These are phyloP conservation scores for Pachysandra terminalis DNA, from an alignment of 164 flowering plant genomes.

Conservation along the genomic window DNA sequence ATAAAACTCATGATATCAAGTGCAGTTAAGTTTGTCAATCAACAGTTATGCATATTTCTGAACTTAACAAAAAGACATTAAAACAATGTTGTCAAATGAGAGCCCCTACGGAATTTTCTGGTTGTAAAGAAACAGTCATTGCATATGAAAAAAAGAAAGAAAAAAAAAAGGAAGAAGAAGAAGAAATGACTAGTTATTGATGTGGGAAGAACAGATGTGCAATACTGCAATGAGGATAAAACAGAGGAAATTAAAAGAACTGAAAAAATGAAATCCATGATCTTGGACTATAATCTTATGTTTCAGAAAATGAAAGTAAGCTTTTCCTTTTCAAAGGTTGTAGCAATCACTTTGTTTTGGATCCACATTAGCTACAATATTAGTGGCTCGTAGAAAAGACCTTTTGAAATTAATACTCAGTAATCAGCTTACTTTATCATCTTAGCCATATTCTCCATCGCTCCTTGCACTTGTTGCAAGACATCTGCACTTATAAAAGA, in stretches of 20 bases:
- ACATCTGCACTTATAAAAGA: constrained; percentile 41
- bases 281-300: background rate
- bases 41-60: too few relatives aligned
- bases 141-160: background rate
- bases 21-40: background rate
- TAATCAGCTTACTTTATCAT: constrained; percentile 46
- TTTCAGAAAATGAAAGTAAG: background rate
- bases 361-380: background rate
- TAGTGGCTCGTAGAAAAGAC: background rate
- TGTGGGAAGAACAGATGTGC: background rate
- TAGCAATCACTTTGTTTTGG: background rate
- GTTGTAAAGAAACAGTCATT: background rate
- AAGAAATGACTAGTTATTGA: too few relatives aligned
- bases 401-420: background rate
- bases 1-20: background rate
- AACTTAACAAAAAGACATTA: background rate
- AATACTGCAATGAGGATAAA: background rate
- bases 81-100: too few relatives aligned
- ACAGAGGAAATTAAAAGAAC: background rate
- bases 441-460: constrained; percentile 69
- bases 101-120: background rate
- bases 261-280: background rate
- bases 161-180: background rate
- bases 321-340: background rate
- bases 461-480: constrained; percentile 55